Evolutionary conservation across 2,329 filamentous ascomycete species (phyloP), one percentile per base, ranked within the genome.

Genomic region (Coleophoma cylindrospora): DNA sequence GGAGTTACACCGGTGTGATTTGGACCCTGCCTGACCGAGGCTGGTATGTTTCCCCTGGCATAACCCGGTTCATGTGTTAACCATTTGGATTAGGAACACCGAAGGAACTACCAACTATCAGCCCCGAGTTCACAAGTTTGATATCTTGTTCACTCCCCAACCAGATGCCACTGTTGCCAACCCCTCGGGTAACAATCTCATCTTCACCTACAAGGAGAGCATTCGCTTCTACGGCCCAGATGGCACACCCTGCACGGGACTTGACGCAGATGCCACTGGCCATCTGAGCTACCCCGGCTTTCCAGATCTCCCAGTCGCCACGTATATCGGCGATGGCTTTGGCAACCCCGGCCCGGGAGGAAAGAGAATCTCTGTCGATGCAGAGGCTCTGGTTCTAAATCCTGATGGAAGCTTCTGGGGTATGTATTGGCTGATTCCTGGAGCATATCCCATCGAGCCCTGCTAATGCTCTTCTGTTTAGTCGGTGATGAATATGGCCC

Each of bases 101-200:
- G 71, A 87, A 57, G 85, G 83, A 41, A 88, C 85, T 9, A 57
- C 84, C 15, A 87, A 87, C 63, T 87, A 77, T 63, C 80, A 87
- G 56, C 75, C 77, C 3, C 77, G 86, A 34, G 74, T 90, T 27
- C 86, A 90, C 66, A 84, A 86, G 61, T 83, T 88, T 63, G 64
- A 70, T 45, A 70, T 89, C 44, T 74, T 72, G 1, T 76, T 89
- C 58, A 79, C 74, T 0, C 75, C 80, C 3, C 68, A 73, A 3
- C 65, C 68, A 1, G 63, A 70, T 13, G 80, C 82, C 3, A 80
- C 79, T 0, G 67, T 74, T 1, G 65, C 68, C 2, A 72, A 72
- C 3, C 81, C 82, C 0, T 79, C 79, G 0, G 60, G 66, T 0
- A 79, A 81, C 1, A 89, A 89, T 57, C 66, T 89, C 21, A 63